Evolutionary conservation across 352 stramenopile genomes (phyloP), one percentile per base, ranked within the genome.

Genomic region (Globisporangium sylvaticum): DNA sequence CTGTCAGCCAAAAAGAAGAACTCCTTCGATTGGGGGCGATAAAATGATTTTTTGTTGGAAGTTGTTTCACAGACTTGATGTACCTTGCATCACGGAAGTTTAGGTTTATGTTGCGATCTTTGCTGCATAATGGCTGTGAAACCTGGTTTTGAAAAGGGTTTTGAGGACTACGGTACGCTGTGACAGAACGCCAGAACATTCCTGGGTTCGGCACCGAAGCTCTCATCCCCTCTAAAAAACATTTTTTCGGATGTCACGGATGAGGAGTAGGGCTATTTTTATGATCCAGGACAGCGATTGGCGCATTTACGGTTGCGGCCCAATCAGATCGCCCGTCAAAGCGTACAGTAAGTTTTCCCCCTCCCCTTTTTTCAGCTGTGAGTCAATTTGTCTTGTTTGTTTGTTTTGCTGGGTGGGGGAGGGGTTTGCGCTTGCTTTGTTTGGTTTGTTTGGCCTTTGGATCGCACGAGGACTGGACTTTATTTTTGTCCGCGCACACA

Each of bases 401-500:
- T 61, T 54, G 18, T 27, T 22, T 46, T 32, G 52, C 71, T 54
- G 59, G 42, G 42, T 22, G 42, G 42, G 12, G 39, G 39, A 14
- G 12, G 37, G 14, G 12, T 65, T 56, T 42, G 14, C 18, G 14
- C 18, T 62, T 54, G 54, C n/a, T n/a, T n/a, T n/a, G n/a, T n/a
- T n/a, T n/a, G n/a, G n/a, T n/a, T n/a, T n/a, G 22, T 18, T 68
- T 64, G 32, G n/a, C n/a, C n/a, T 59, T 59, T 52, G 22, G 39
- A 59, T 65, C 29, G 52, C 50, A 20, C 20, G 42, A 46, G 56
- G 50, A 67, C 24, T 63, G 64, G 39, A 53, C 60, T 60, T 57
- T 70, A 70, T 70, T 63, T 66, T 63, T 55, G 57, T 53, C 48
- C 34, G 54, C 48, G 54, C 50, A 60, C 29, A 46, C 32, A 29